phyloP scores from a whole-genome alignment of 805 yeast species.

The Candida bentonensis region DNA sequence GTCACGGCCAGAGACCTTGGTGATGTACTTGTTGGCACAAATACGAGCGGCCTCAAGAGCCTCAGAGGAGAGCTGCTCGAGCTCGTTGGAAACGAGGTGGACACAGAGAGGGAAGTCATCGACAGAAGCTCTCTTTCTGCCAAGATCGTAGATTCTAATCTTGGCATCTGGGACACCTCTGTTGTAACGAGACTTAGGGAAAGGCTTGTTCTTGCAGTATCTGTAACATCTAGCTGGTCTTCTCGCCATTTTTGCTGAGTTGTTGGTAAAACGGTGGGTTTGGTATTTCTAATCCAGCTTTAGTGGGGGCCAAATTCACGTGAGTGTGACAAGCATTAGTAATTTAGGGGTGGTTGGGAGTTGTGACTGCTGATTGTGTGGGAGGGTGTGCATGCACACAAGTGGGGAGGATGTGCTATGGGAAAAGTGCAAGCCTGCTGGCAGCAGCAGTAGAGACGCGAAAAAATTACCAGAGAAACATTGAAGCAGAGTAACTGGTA shows the following conservation, averaged over 20 bases:
- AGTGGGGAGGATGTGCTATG: too few species aligned
- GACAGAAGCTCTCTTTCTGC: slow-evolving; percentile 99
- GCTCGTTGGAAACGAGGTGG: slow-evolving; percentile 98
- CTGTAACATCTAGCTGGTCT: slow-evolving; percentile 99
- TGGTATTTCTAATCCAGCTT: slow-evolving; percentile 1
- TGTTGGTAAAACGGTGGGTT: slow-evolving; percentile 5
- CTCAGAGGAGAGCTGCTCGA: slow-evolving; percentile 98
- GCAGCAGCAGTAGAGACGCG: too few species aligned
- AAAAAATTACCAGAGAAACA: too few species aligned
- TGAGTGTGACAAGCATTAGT: background rate
- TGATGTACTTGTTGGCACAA: slow-evolving; percentile 98
- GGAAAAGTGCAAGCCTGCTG: too few species aligned
- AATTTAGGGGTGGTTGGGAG: background rate
- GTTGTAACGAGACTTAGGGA: slow-evolving; percentile 99
- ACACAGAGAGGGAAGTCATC: slow-evolving; percentile 99
- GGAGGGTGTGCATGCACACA: slow-evolving; percentile 1
- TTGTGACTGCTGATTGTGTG: background rate
- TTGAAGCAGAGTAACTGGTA: too few species aligned
- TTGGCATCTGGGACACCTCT: slow-evolving; percentile 99
- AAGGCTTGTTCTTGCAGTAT: slow-evolving; percentile 99
- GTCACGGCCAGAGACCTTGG: slow-evolving; percentile 96
- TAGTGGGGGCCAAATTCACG: background rate
- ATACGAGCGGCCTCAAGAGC: slow-evolving; percentile 99
- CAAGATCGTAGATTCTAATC: slow-evolving; percentile 98
- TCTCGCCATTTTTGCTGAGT: slow-evolving; percentile 81